These are phyloP conservation scores for Ramichloridium luteum DNA, from an alignment of 2,329 filamentous ascomycete species.

Conservation along the genomic window DNA sequence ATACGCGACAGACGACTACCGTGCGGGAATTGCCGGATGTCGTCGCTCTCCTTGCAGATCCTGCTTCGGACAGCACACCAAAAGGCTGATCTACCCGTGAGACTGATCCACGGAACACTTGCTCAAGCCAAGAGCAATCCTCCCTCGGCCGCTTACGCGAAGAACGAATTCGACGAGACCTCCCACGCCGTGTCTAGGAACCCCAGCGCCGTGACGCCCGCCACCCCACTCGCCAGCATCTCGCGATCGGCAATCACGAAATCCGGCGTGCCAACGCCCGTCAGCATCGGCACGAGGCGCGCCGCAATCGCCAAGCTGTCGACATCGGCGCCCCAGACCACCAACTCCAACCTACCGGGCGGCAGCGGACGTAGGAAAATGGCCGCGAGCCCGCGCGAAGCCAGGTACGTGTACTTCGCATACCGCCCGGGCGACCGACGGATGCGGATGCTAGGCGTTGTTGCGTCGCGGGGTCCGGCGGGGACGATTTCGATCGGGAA, in stretches of 20 bases:
- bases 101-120: constrained; percentile 9
- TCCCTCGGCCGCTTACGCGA: too few relatives aligned
- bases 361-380: constrained; percentile 40
- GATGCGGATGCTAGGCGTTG: constrained; percentile 6
- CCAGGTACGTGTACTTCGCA: constrained; percentile 3
- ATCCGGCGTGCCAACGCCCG: constrained; percentile 46
- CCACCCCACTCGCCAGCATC: constrained; percentile 40
- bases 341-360: constrained; percentile 39
- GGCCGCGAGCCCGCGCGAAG: constrained; percentile 30
- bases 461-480: too few relatives aligned
- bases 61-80: too few relatives aligned
- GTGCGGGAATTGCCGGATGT: constrained; percentile 62
- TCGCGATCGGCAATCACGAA: constrained; percentile 39
- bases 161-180: constrained; percentile 36
- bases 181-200: constrained; percentile 45
- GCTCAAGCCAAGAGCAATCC: too few relatives aligned
- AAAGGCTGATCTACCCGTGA: too few relatives aligned
- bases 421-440: constrained; percentile 1
- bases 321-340: constrained; percentile 43
- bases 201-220: constrained; percentile 41
- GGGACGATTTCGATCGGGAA: constrained; percentile 22
- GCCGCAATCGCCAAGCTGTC: constrained; percentile 38
- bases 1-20: constrained; percentile 64
- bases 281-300: constrained; percentile 42
- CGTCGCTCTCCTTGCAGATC: too few relatives aligned